Base-by-base conservation (phyloP, 768 basidiomycete genomes). In the Termitomyces sp. region DNA sequence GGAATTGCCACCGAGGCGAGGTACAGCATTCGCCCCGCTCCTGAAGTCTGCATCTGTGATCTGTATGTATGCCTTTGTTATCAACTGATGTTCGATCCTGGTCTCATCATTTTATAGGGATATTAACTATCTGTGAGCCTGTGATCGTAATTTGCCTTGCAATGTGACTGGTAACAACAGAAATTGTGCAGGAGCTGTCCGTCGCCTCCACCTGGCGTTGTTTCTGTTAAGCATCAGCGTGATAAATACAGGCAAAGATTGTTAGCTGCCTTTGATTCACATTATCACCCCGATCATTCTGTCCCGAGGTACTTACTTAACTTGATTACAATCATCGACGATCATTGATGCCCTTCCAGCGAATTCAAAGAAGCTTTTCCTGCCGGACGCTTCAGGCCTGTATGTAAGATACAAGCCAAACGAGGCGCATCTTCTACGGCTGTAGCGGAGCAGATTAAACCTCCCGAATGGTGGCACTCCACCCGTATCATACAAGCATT, bases 291-390 rank as follows among this genome's bases (percentile, higher is more conserved):
- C n/a, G 91, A 94, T 67, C 88, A 93, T 64, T 83, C 85, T 43
- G 81, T 94, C 41, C 86, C 89, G 10, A 86, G 83, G 85, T 85
- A 60, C 35, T 62, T 44, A 63, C 38, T 62, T 43, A 64, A 37
- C 28, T 42, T n/a, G 37, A 42, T 53, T 50, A 11, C 17, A 5
- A 47, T 23, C 41, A 35, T 48, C 57, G 17, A 60, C 33, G 10
- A 9, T 28, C 37, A 56, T 53, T 56, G 50, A 55, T 59, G 31
- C 54, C 45, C 37, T 62, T 64, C 38, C 59, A 91, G 91, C 61
- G 94, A 96, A 71, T 92, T 95, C 75, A 95, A 94, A 68, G 90
- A 96, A 66, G 91, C 94, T 1, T 97, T 94, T 73, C 94, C 94
- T 7, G 91, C 91, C 2, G 93, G 94, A 35, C 80, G 90, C 38